Evolutionary conservation across 2,329 filamentous ascomycete species (phyloP).

Genomic region (Fusarium zealandicum): DNA sequence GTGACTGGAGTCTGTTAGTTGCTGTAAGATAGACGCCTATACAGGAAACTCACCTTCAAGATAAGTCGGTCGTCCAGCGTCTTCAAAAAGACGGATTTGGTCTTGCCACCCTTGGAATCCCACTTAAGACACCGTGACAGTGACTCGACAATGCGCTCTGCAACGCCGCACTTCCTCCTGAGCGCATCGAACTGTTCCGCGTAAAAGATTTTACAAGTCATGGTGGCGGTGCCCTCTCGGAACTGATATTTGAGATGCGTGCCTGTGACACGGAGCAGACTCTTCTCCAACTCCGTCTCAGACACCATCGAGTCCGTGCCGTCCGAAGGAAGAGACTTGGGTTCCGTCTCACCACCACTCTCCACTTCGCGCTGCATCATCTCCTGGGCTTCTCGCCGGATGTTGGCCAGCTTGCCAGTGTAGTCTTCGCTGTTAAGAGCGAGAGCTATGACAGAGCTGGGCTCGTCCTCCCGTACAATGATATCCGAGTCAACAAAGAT

Average conservation of each 20-base stretch:
- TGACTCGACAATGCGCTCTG: conserved; percentile 93
- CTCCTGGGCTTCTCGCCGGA: conserved; percentile 61
- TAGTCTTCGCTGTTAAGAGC: conserved; percentile 90
- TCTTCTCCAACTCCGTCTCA: conserved; percentile 82
- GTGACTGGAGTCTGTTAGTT: conserved; percentile 61
- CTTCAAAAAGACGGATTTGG: conserved; percentile 96
- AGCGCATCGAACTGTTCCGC: conserved; percentile 97
- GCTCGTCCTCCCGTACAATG: conserved; percentile 96
- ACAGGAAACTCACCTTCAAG: conserved; percentile 65
- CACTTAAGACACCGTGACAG: conserved; percentile 95
- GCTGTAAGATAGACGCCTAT: not conserved
- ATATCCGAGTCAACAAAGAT: conserved; percentile 97
- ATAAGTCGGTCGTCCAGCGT: conserved; percentile 94
- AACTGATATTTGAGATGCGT: conserved; percentile 98
- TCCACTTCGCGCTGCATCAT: conserved; percentile 50
- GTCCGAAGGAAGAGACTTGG: conserved; percentile 47
- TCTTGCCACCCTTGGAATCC: conserved; percentile 98
- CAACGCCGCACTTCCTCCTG: conserved; percentile 88
- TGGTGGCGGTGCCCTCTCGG: conserved; percentile 88
- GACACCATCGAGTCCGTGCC: conserved; percentile 53
- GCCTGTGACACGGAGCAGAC: conserved; percentile 81
- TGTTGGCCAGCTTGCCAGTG: conserved; percentile 75
- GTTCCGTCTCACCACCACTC: conserved; percentile 39
- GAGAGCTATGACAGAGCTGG: conserved; percentile 93
- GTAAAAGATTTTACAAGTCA: conserved; percentile 98